Evolutionary conservation across 2,329 filamentous ascomycete genomes (phyloP).

Genomic region (Colletotrichum scovillei): DNA sequence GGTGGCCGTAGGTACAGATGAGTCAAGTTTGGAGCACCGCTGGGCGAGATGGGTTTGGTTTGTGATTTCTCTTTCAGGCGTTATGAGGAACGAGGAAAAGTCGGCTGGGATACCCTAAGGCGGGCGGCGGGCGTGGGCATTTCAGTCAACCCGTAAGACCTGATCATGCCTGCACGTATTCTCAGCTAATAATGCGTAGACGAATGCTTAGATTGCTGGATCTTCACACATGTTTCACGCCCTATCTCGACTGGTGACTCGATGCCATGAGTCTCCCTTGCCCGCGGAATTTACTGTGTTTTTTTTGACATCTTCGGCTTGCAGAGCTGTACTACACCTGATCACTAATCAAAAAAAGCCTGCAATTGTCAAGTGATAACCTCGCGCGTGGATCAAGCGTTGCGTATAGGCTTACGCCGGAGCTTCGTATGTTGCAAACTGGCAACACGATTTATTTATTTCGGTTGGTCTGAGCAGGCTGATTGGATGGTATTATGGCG

Average conservation of each 20-base stretch:
- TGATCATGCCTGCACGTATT: conserved; percentile 21
- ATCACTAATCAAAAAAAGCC: neutral
- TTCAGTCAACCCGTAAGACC: conserved; percentile 30
- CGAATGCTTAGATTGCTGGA: conserved; percentile 16
- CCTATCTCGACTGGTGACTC: conserved; percentile 12
- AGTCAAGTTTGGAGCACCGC: neutral
- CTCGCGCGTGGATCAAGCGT: neutral
- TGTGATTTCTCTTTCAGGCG: conserved; percentile 25
- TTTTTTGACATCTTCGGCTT: neutral
- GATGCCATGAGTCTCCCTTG: neutral
- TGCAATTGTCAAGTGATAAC: neutral
- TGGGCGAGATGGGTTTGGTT: neutral
- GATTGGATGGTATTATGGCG: neutral
- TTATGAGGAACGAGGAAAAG: conserved; percentile 28
- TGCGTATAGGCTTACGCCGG: neutral
- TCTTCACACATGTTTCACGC: conserved; percentile 11
- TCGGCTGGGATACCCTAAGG: conserved; percentile 4
- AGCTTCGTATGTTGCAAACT: neutral
- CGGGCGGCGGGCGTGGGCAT: conserved; percentile 25
- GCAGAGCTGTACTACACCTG: neutral
- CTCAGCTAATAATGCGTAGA: conserved; percentile 31
- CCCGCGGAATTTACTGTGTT: neutral
- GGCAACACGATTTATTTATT: neutral
- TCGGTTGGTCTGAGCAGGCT: neutral
- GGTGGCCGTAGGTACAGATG: conserved; percentile 27